Conservation (phyloP, 1,284 basidiomycete genomes). For the Marasmius sp. region DNA sequence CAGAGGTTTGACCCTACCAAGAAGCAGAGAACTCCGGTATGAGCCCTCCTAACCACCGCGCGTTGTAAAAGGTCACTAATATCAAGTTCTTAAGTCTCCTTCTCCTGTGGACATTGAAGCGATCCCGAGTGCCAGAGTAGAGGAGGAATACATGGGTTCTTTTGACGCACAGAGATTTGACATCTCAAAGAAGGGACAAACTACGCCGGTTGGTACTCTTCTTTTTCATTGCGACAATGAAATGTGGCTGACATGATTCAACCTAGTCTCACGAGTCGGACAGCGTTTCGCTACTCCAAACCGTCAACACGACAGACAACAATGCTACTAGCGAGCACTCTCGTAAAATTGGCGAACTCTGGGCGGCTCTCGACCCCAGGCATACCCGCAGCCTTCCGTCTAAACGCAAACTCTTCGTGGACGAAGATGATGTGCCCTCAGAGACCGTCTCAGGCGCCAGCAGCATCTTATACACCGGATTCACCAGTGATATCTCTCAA, state of each 20-base stretch:
- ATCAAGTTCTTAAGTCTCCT: background rate
- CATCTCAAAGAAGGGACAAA: background rate
- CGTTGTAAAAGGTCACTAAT: background rate
- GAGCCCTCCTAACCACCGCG: background rate
- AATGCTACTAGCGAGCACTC: background rate
- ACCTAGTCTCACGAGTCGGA: background rate
- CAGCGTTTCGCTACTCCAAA: background rate
- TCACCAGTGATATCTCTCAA: background rate
- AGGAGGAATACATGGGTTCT: background rate
- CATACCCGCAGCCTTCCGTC: background rate
- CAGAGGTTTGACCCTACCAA: background rate
- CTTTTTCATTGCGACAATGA: background rate
- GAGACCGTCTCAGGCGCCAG: background rate
- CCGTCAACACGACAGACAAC: background rate
- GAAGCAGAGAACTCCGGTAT: background rate
- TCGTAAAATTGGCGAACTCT: background rate
- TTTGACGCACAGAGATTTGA: constrained; percentile 1
- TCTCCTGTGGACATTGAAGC: background rate
- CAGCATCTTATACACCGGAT: background rate
- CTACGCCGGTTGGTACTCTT: background rate
- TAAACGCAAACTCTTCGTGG: background rate
- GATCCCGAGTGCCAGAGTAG: background rate
- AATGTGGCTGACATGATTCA: background rate
- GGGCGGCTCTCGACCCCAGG: background rate
- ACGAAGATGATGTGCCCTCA: background rate